Percentiles rank a stretch among this genome's conserved stretches.
Conservation (phyloP, 306 rosid genomes). For the Malus fusca region DNA sequence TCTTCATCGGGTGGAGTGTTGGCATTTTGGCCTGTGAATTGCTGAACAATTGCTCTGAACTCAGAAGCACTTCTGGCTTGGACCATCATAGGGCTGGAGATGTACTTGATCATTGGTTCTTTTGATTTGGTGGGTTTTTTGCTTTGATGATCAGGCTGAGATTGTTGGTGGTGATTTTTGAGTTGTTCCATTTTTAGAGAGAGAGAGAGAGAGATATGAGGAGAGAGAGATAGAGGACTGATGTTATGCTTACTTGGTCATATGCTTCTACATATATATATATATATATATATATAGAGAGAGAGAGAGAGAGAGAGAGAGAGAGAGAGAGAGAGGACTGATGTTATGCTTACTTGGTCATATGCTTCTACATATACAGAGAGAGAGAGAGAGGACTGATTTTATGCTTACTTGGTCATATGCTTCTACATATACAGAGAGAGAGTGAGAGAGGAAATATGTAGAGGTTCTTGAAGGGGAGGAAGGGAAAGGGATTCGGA, state of each 20-base stretch:
- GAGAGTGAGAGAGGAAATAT: not conserved
- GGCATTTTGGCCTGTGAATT: slow-evolving; percentile 39
- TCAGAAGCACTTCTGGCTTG: slow-evolving; percentile 35
- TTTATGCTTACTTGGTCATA: not conserved
- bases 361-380: not conserved
- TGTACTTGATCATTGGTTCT: slow-evolving; percentile 37
- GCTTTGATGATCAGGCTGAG: not conserved
- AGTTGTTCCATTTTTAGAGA: not conserved
- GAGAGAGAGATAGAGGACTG: too few species aligned
- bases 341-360: not conserved
- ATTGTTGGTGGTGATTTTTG: not conserved
- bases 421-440: not conserved
- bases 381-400: not conserved
- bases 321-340: not conserved
- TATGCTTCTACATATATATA: too few species aligned
- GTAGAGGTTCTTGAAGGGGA: not conserved
- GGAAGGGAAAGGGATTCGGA: too few species aligned
- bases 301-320: too few species aligned
- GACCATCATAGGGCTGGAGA: slow-evolving; percentile 44
- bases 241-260: too few species aligned
- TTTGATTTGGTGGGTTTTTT: slow-evolving; percentile 11
- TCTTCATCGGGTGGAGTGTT: not conserved
- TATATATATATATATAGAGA: too few species aligned
- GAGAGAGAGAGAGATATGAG: too few species aligned
- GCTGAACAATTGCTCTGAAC: slow-evolving; percentile 46